phyloP scores from a whole-genome alignment of 148 eudicot species.

The Euryodendron excelsum region DNA sequence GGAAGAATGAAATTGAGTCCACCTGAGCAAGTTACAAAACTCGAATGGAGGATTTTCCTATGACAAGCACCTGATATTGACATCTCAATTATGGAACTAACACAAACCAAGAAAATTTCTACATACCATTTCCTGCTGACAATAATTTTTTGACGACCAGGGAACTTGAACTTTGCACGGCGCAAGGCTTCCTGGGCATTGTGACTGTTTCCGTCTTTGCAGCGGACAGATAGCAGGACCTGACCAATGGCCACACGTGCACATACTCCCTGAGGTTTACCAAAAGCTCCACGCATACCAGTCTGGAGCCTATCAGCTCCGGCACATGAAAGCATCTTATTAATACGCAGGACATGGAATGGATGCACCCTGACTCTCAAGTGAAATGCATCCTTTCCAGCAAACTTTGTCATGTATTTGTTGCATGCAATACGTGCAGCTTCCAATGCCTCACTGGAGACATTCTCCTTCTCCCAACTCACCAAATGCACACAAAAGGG shows the following conservation, averaged over 20 bases:
- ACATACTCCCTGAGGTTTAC: slow-evolving; percentile 55
- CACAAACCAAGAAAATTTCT: background rate
- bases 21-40: background rate
- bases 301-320: slow-evolving; percentile 76
- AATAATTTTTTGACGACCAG: slow-evolving; percentile 63
- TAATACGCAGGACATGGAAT: slow-evolving; percentile 62
- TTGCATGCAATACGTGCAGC: slow-evolving; percentile 64
- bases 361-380: slow-evolving; percentile 63
- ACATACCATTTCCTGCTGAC: slow-evolving; percentile 57
- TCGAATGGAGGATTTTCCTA: background rate
- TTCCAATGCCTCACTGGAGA: slow-evolving; percentile 55
- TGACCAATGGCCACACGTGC: slow-evolving; percentile 65
- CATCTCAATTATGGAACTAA: background rate
- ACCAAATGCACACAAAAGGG: slow-evolving; percentile 58
- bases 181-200: slow-evolving; percentile 58
- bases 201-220: slow-evolving; percentile 43
- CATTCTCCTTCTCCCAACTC: slow-evolving; percentile 60
- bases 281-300: slow-evolving; percentile 70
- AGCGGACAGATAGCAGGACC: slow-evolving; percentile 56
- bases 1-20: background rate
- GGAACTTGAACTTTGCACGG: slow-evolving; percentile 60
- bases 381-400: slow-evolving; percentile 64
- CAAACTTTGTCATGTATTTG: slow-evolving; percentile 63
- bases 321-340: slow-evolving; percentile 70
- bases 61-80: background rate